These are phyloP conservation scores for Aspergillus leporis DNA, from an alignment of 495 filamentous ascomycete genomes.

Conservation along the genomic window DNA sequence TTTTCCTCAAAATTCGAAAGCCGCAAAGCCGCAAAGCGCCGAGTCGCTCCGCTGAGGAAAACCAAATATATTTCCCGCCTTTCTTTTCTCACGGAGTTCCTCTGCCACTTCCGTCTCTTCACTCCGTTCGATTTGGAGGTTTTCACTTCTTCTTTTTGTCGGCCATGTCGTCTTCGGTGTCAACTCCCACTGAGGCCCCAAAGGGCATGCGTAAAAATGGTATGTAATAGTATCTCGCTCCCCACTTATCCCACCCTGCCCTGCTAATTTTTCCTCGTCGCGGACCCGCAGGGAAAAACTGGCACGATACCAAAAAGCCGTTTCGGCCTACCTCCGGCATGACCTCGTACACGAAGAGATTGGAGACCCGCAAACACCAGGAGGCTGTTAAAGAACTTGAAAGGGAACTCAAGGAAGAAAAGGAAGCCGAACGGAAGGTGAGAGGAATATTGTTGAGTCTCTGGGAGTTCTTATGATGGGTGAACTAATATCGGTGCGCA, in stretches of 20 bases:
- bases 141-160: slow-evolving; percentile 1
- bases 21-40: background rate
- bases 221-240: slow-evolving; percentile 23
- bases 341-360: slow-evolving; percentile 75
- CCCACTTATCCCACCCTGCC: slow-evolving; percentile 12
- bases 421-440: slow-evolving; percentile 84
- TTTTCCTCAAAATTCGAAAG: slow-evolving; percentile 27
- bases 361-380: slow-evolving; percentile 61
- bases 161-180: slow-evolving; percentile 30
- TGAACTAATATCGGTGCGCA: slow-evolving; percentile 32
- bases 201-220: slow-evolving; percentile 51
- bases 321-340: slow-evolving; percentile 80
- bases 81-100: slow-evolving; percentile 4
- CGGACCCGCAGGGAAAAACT: slow-evolving; percentile 78
- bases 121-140: background rate
- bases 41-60: slow-evolving; percentile 1
- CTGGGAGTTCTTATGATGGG: background rate
- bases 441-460: slow-evolving; percentile 2
- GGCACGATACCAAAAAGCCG: slow-evolving; percentile 79
- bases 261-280: slow-evolving; percentile 20
- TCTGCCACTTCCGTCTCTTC: background rate
- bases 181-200: slow-evolving; percentile 20
- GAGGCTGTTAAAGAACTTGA: slow-evolving; percentile 82
- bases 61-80: background rate
- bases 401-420: slow-evolving; percentile 94